Conservation (phyloP, 768 basidiomycete species). For the Saitozyma podzolica region DNA sequence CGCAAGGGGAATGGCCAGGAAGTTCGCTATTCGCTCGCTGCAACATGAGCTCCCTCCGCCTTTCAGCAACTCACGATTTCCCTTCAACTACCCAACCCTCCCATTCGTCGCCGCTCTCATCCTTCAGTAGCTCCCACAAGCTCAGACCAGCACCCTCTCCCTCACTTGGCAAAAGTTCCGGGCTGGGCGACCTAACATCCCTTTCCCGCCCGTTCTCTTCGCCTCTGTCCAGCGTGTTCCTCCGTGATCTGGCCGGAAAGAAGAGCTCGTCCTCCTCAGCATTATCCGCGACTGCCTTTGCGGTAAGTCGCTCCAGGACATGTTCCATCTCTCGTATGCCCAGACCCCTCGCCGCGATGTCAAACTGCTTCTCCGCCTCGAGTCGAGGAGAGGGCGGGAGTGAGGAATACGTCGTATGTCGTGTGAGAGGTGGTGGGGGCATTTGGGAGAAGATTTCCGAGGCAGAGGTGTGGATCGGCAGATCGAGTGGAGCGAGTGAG, state of each 20-base stretch:
- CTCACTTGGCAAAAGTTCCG: not conserved
- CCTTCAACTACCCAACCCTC: constrained; percentile 48
- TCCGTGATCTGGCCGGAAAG: constrained; percentile 31
- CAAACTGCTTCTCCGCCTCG: constrained; percentile 5
- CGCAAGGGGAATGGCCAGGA: constrained; percentile 84
- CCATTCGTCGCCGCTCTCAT: constrained; percentile 48
- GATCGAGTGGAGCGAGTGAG: too few species aligned
- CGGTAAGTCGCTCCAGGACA: constrained; percentile 13
- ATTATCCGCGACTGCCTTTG: not conserved
- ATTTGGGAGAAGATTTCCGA: constrained; percentile 25
- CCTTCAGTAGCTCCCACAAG: constrained; percentile 48
- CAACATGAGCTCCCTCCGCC: not conserved
- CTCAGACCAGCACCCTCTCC: constrained; percentile 14
- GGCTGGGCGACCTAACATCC: not conserved
- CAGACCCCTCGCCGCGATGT: not conserved
- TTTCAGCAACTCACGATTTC: constrained; percentile 25
- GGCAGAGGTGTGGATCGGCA: constrained; percentile 12
- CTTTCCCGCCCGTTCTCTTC: not conserved
- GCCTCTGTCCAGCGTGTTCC: constrained; percentile 15
- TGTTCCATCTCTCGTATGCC: constrained; percentile 17
- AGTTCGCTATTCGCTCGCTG: constrained; percentile 93
- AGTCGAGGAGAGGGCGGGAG: constrained; percentile 40
- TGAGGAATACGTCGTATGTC: constrained; percentile 39
- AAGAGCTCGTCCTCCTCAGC: constrained; percentile 6
- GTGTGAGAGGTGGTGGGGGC: constrained; percentile 8